phyloP scores from a whole-genome alignment of 257 asterid species.

The Lycium ferocissimum region DNA sequence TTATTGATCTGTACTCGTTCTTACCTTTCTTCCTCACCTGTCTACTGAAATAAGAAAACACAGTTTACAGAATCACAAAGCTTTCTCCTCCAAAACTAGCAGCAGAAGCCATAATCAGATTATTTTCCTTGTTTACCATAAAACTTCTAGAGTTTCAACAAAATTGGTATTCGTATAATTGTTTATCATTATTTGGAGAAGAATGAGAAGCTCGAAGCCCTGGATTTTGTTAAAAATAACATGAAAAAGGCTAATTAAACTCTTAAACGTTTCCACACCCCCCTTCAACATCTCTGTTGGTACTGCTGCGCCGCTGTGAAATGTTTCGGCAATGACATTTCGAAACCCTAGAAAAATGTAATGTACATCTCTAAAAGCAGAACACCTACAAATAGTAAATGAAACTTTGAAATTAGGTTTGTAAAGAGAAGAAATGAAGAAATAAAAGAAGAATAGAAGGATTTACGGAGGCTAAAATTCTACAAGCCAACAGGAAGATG shows the following conservation, averaged over 20 bases:
- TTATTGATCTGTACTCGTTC: not conserved
- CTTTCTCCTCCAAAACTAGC: slow-evolving; percentile 15
- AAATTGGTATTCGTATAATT: not conserved
- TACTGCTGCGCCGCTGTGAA: not conserved
- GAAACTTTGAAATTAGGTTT: not conserved
- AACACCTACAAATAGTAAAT: not conserved
- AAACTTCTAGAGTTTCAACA: not conserved
- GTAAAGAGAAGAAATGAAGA: not conserved
- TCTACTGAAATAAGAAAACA: slow-evolving; percentile 2
- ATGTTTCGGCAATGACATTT: not conserved
- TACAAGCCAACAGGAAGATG: not conserved
- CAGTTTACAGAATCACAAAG: not conserved
- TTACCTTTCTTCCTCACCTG: not conserved
- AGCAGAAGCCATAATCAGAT: not conserved
- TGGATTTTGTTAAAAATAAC: not conserved
- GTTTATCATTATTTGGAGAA: not conserved
- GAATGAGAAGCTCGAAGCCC: not conserved
- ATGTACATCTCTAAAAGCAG: not conserved
- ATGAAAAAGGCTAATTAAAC: not conserved
- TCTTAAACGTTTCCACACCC: not conserved
- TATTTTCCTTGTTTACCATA: slow-evolving; percentile 14
- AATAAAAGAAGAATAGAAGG: slow-evolving; percentile 3
- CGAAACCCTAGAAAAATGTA: not conserved
- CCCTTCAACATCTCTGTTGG: not conserved
- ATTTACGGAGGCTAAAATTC: not conserved